Conservation (phyloP, 1,284 basidiomycete genomes). For the Sporisorium graminicola region DNA sequence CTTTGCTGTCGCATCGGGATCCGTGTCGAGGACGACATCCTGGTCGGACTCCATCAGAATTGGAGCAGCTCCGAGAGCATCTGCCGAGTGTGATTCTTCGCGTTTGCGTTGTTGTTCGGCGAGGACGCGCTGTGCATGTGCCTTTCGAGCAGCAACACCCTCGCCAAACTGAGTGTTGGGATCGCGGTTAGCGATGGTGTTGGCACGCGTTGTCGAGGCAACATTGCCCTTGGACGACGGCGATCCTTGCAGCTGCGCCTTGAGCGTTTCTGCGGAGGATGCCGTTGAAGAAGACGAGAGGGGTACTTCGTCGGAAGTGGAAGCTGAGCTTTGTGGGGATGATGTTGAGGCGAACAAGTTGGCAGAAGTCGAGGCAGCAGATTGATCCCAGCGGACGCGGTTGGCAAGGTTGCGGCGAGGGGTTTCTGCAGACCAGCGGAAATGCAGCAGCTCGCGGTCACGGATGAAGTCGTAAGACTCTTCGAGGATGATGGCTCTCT, state of each 20-base stretch:
- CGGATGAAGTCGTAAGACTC: conserved; percentile 63
- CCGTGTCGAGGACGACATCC: conserved; percentile 10
- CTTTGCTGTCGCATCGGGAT: conserved; percentile 25
- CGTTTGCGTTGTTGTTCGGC: conserved; percentile 48
- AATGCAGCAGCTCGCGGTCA: conserved; percentile 62
- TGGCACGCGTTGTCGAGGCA: conserved; percentile 32
- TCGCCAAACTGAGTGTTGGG: conserved; percentile 43
- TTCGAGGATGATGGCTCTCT: conserved; percentile 60
- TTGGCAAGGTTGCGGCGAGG: conserved; percentile 48
- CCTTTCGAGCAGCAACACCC: conserved; percentile 46
- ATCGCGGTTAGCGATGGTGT: conserved; percentile 44
- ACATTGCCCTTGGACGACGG: conserved; percentile 27
- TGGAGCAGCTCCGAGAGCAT: conserved; percentile 30
- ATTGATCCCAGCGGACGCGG: conserved; percentile 57
- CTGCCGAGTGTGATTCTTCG: conserved; percentile 39
- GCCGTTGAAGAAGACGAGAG: conserved; percentile 2
- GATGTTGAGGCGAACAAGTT: conserved; percentile 15
- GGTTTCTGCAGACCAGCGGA: conserved; percentile 62
- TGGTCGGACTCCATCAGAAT: conserved; percentile 23
- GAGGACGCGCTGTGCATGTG: conserved; percentile 50
- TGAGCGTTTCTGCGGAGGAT: conserved; percentile 20
- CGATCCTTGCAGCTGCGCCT: conserved; percentile 22
- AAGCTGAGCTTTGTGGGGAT: conserved; percentile 14
- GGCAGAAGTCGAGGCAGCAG: conserved; percentile 13
- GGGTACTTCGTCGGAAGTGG: not conserved